Conservation (phyloP, 2,329 filamentous ascomycete genomes). For the Stachybotrys chlorohalonatus region DNA sequence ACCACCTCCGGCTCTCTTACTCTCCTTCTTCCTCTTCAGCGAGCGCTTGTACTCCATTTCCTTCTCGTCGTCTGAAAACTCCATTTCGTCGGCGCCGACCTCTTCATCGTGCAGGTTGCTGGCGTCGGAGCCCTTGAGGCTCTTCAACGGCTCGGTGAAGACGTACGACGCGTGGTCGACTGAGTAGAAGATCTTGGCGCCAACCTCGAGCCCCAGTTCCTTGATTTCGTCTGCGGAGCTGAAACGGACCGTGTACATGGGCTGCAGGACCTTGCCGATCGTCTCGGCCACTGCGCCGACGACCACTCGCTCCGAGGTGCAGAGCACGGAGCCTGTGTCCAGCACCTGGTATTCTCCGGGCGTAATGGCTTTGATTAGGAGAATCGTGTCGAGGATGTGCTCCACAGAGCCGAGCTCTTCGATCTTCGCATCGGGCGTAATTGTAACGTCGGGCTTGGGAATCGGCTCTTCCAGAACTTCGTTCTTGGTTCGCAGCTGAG, state of each 20-base stretch:
- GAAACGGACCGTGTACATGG: slow-evolving; percentile 78
- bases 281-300: slow-evolving; percentile 80
- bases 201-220: slow-evolving; percentile 57
- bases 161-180: slow-evolving; percentile 71
- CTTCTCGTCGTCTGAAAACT: slow-evolving; percentile 95
- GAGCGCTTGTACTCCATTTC: slow-evolving; percentile 73
- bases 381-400: slow-evolving; percentile 66
- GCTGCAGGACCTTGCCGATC: slow-evolving; percentile 76
- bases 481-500: slow-evolving; percentile 69
- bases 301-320: slow-evolving; percentile 63
- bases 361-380: slow-evolving; percentile 69
- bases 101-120: slow-evolving; percentile 95
- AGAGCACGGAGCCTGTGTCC: slow-evolving; percentile 76
- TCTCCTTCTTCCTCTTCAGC: slow-evolving; percentile 57
- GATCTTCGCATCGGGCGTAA: slow-evolving; percentile 70
- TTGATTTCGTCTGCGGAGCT: slow-evolving; percentile 58
- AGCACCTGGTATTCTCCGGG: slow-evolving; percentile 79
- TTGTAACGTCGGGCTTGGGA: slow-evolving; percentile 67
- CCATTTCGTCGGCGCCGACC: slow-evolving; percentile 72
- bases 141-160: slow-evolving; percentile 74
- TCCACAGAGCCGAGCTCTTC: slow-evolving; percentile 67
- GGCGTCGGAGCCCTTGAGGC: slow-evolving; percentile 81
- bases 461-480: slow-evolving; percentile 57
- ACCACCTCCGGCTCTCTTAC: slow-evolving; percentile 32
- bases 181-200: slow-evolving; percentile 70